Evolutionary conservation across 352 stramenopile species (phyloP).

Genomic region (Aphanomyces invadans): DNA sequence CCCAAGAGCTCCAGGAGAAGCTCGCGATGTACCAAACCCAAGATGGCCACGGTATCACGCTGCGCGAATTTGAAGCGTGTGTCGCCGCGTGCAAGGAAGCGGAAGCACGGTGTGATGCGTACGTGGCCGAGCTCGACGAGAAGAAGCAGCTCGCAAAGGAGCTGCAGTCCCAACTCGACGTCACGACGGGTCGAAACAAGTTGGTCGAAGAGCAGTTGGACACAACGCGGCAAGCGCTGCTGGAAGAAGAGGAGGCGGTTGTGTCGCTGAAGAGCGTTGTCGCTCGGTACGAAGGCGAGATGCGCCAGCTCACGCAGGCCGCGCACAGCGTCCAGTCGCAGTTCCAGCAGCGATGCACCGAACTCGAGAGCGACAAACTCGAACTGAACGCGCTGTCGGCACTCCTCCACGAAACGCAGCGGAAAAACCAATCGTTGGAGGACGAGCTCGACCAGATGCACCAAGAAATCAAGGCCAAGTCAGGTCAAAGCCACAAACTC

Average conservation of each 20-base stretch:
- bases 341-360: constrained; percentile 35
- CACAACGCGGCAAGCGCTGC: constrained; percentile 30
- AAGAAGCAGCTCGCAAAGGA: constrained; percentile 29
- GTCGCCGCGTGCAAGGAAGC: constrained; percentile 21
- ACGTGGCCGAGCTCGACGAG: constrained; percentile 22
- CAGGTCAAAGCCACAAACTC: constrained; percentile 1
- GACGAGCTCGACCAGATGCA: constrained; percentile 18
- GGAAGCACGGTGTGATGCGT: not conserved
- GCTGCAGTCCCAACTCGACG: constrained; percentile 31
- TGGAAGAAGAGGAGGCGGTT: constrained; percentile 48
- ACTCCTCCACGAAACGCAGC: constrained; percentile 18
- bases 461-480: constrained; percentile 14
- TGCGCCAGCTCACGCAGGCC: constrained; percentile 46
- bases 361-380: constrained; percentile 18
- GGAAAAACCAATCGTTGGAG: constrained; percentile 19
- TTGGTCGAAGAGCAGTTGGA: constrained; percentile 32
- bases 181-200: constrained; percentile 29
- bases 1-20: constrained; percentile 37
- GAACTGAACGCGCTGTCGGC: constrained; percentile 5
- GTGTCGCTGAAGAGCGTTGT: constrained; percentile 34
- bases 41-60: constrained; percentile 19
- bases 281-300: constrained; percentile 45
- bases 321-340: constrained; percentile 51
- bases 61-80: constrained; percentile 19
- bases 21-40: constrained; percentile 29